These are phyloP conservation scores for Coemansia sp. DNA, from an alignment of 192 early-diverging fungal species.

Conservation along the genomic window DNA sequence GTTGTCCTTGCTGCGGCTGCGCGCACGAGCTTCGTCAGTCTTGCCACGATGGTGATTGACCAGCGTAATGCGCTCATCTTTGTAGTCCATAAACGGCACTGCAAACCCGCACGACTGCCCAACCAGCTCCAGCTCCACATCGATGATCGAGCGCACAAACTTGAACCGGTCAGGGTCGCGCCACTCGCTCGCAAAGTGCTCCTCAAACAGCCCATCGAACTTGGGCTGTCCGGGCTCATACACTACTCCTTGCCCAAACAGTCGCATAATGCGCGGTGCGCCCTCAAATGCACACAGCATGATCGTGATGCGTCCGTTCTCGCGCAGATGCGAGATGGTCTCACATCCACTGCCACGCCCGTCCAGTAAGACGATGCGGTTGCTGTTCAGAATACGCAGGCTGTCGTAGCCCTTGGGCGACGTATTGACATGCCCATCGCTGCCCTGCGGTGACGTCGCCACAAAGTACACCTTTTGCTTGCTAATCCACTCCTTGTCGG, in stretches of 20 bases:
- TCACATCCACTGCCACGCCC: conserved; percentile 56
- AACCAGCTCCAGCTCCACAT: conserved; percentile 56
- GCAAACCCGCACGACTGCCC: conserved; percentile 63
- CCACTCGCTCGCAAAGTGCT: conserved; percentile 50
- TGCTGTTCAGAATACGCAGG: conserved; percentile 52
- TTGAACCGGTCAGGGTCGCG: conserved; percentile 31
- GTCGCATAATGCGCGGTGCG: conserved; percentile 61
- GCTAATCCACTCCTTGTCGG: conserved; percentile 56
- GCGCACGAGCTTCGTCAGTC: conserved; percentile 22
- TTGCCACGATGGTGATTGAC: conserved; percentile 45
- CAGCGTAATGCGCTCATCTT: conserved; percentile 54
- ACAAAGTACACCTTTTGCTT: conserved; percentile 64
- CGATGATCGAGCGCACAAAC: conserved; percentile 60
- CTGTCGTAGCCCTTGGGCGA: conserved; percentile 65
- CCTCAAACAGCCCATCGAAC: conserved; percentile 49
- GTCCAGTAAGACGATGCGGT: conserved; percentile 39
- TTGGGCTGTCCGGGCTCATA: conserved; percentile 49
- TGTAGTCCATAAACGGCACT: conserved; percentile 62
- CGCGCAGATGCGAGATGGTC: conserved; percentile 63
- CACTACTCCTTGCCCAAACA: conserved; percentile 59
- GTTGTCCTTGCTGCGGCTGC: conserved; percentile 52
- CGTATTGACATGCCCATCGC: conserved; percentile 57
- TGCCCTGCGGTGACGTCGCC: conserved; percentile 56
- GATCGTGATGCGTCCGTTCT: conserved; percentile 65
- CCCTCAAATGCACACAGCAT: conserved; percentile 71